These are phyloP conservation scores for Apiotrichum gracile DNA, from an alignment of 1,284 basidiomycete genomes.

Conservation along the genomic window DNA sequence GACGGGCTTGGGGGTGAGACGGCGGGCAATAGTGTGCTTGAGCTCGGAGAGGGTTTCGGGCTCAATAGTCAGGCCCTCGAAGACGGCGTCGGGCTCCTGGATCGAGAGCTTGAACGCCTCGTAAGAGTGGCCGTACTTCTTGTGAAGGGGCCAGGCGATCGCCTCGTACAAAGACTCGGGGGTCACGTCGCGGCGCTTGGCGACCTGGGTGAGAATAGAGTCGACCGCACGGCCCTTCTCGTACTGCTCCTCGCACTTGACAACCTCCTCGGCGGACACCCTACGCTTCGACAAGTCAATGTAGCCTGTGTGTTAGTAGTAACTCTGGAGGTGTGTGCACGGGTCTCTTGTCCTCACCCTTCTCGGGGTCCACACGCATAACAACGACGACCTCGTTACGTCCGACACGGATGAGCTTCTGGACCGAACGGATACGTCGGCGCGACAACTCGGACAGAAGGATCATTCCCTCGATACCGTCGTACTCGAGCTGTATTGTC, in stretches of 20 bases:
- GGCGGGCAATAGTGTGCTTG: slow-evolving; percentile 80
- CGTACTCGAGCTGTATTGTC: slow-evolving; percentile 78
- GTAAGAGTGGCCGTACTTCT: slow-evolving; percentile 90
- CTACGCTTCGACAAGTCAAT: slow-evolving; percentile 98
- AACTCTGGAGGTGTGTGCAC: too few species aligned
- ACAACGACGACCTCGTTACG: slow-evolving; percentile 99
- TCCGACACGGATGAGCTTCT: slow-evolving; percentile 95
- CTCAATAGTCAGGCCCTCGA: slow-evolving; percentile 60
- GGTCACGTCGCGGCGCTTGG: slow-evolving; percentile 64
- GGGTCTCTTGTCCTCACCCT: slow-evolving; percentile 60
- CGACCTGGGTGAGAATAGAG: slow-evolving; percentile 89
- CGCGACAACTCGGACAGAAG: slow-evolving; percentile 92
- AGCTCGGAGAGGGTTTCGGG: slow-evolving; percentile 63
- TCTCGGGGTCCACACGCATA: slow-evolving; percentile 96
- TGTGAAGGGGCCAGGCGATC: slow-evolving; percentile 88
- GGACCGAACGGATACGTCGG: slow-evolving; percentile 93
- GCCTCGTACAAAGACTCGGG: slow-evolving; percentile 70
- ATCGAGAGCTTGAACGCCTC: slow-evolving; percentile 97
- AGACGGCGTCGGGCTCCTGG: slow-evolving; percentile 76
- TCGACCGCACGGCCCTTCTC: slow-evolving; percentile 96
- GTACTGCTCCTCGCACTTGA: slow-evolving; percentile 96
- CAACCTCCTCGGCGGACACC: slow-evolving; percentile 97
- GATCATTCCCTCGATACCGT: slow-evolving; percentile 99
- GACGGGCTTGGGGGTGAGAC: slow-evolving; percentile 96
- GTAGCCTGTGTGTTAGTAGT: slow-evolving; percentile 64